Evolutionary conservation across 352 stramenopile genomes (phyloP), one percentile per base, ranked within the genome.

Genomic region (Pythium diclinum): DNA sequence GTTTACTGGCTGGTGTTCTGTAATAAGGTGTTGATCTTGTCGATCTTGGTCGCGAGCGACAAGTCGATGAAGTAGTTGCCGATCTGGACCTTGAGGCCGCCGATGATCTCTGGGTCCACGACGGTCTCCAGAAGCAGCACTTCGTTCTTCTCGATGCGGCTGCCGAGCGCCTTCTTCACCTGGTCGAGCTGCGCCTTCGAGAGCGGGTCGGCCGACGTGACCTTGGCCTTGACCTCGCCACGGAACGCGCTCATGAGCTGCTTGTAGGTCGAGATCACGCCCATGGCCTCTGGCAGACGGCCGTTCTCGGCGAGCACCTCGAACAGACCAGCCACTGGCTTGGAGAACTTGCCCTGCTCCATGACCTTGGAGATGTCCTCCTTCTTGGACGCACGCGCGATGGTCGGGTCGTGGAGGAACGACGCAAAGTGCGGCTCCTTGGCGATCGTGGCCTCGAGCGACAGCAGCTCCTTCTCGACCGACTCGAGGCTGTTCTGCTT

Each of bases 41-140:
- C 94, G 78, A 99, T 98, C 80, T 96, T 95, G 66, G 87, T 97
- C 53, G 88, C 87, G 54, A 98, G 85, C 71, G 92, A 98, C 71
- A 99, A 75, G 81, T 99, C 96, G 71, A 99, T 97, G 79, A 99
- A 99, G 84, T 97, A 96, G 82, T 98, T 97, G 69, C 94, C 96
- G 78, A 98, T 98, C 82, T 98, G 94, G 67, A 99, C 93, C 83
- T 98, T 97, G 62, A 99, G 87, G 67, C 96, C 96, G 36, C 96
- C 96, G 65, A 99, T 74, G 73, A 99, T 98, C 64, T 87, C 84
- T 14, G 95, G 92, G 86, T 99, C 91, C 33, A 98, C 92, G 49
- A 97, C 81, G 32, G 85, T 92, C 62, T 92, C 87, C 49, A 98
- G 78, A 60, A 97, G 77, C 56, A 99, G 84, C 62, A 92, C 97